Evolutionary conservation across 2,329 filamentous ascomycete genomes (phyloP).

Genomic region (Colletotrichum gloeosporioides): DNA sequence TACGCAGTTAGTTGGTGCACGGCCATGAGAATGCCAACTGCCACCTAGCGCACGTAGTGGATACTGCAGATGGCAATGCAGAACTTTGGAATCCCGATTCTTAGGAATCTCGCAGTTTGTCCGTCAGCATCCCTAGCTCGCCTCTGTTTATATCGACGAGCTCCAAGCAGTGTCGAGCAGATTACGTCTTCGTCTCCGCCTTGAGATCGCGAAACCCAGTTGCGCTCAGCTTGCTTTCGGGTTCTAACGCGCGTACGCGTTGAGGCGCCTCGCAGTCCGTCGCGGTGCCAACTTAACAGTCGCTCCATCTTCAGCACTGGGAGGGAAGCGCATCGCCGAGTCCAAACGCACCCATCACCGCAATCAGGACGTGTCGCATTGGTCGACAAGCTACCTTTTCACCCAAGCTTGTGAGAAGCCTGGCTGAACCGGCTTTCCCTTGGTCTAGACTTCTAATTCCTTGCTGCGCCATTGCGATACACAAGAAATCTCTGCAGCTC

Average conservation of each 20-base stretch:
- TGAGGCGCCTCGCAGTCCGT: not conserved
- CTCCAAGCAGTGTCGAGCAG: not conserved
- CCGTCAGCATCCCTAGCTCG: not conserved
- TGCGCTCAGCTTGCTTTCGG: not conserved
- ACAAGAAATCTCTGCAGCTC: not conserved
- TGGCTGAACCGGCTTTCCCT: not conserved
- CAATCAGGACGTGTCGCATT: not conserved
- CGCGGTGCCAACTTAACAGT: not conserved
- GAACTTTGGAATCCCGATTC: not conserved
- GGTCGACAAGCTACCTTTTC: not conserved
- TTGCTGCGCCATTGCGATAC: not conserved
- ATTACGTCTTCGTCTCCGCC: no score
- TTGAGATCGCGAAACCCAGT: not conserved
- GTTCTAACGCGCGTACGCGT: not conserved
- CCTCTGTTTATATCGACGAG: not conserved
- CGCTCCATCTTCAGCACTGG: not conserved
- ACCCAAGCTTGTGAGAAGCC: not conserved
- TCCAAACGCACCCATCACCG: not conserved
- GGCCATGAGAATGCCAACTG: not conserved
- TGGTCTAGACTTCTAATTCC: not conserved
- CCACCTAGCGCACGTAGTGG: not conserved
- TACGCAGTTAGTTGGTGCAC: not conserved
- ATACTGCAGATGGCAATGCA: not conserved
- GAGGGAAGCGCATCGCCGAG: not conserved
- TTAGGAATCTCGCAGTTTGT: not conserved